phyloP scores from a whole-genome alignment of 306 rosid genomes.

The Casuarina glauca region DNA sequence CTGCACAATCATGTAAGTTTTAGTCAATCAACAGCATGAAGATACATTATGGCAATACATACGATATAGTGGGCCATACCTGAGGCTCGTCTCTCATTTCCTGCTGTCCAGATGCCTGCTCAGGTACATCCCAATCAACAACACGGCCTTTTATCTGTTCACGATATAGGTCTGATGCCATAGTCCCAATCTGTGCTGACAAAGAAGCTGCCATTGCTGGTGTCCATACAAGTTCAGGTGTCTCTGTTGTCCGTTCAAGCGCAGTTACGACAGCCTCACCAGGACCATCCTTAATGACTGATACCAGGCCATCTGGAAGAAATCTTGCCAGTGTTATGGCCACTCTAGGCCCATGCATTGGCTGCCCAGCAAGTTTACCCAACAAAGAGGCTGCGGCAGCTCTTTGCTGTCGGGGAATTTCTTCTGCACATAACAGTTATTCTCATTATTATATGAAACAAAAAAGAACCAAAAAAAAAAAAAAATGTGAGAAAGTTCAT shows the following conservation, averaged over 20 bases:
- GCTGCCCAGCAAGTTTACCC: slow-evolving; percentile 97
- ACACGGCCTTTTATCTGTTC: slow-evolving; percentile 98
- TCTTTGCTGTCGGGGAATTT: slow-evolving; percentile 92
- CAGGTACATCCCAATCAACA: slow-evolving; percentile 97
- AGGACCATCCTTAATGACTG: slow-evolving; percentile 96
- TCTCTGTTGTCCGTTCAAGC: slow-evolving; percentile 92
- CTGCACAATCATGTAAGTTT: slow-evolving; percentile 53
- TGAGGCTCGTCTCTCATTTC: slow-evolving; percentile 99
- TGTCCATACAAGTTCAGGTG: slow-evolving; percentile 99
- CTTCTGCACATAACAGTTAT: slow-evolving; percentile 55
- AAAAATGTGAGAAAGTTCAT: slow-evolving; percentile 15
- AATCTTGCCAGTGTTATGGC: slow-evolving; percentile 91
- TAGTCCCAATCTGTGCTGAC: slow-evolving; percentile 90
- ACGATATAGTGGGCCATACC: slow-evolving; percentile 46
- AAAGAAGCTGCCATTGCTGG: slow-evolving; percentile 99
- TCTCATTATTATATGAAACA: slow-evolving; percentile 18
- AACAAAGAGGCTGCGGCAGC: slow-evolving; percentile 94
- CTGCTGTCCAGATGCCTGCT: slow-evolving; percentile 96
- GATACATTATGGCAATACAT: slow-evolving; percentile 14
- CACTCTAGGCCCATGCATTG: slow-evolving; percentile 99
- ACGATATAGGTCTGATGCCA: slow-evolving; percentile 82
- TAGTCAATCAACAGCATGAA: slow-evolving; percentile 21
- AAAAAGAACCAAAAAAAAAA: slow-evolving; percentile 18
- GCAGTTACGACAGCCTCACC: slow-evolving; percentile 94
- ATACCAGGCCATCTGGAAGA: slow-evolving; percentile 96